Evolutionary conservation across 2,329 filamentous ascomycete species (phyloP).

Genomic region (Colletotrichum simmondsii): DNA sequence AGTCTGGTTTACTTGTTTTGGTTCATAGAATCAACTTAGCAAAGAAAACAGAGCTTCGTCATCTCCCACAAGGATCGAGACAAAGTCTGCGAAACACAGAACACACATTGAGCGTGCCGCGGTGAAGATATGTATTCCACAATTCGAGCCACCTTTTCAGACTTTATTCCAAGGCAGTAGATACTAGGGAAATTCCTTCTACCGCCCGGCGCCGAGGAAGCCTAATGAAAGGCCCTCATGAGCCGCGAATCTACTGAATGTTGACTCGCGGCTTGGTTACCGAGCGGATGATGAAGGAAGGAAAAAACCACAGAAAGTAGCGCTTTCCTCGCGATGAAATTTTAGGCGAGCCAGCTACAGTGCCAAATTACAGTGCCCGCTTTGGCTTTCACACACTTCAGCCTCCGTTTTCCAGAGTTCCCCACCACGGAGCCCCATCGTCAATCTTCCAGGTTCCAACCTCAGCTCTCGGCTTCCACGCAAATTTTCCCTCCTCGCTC

Average conservation of each 20-base stretch:
- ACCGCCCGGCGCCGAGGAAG: constrained; percentile 65
- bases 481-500: constrained; percentile 6
- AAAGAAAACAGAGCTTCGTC: not conserved
- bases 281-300: constrained; percentile 52
- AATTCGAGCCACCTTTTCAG: constrained; percentile 88
- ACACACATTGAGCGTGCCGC: not conserved
- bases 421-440: constrained; percentile 20
- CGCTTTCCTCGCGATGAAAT: constrained; percentile 5
- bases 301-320: constrained; percentile 41
- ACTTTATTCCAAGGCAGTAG: constrained; percentile 84
- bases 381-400: not conserved
- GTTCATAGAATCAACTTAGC: not conserved
- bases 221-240: constrained; percentile 65
- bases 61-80: no score
- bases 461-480: constrained; percentile 26
- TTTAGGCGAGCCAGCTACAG: constrained; percentile 36
- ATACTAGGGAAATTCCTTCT: constrained; percentile 80
- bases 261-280: constrained; percentile 42
- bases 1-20: not conserved
- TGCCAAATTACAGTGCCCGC: not conserved
- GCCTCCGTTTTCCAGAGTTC: constrained; percentile 20
- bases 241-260: constrained; percentile 40
- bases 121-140: constrained; percentile 70
- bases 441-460: constrained; percentile 35
- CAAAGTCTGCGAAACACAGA: not conserved